phyloP scores from a whole-genome alignment of 225 moss, liverwort and hornwort genomes.

The Ulota crispa region DNA sequence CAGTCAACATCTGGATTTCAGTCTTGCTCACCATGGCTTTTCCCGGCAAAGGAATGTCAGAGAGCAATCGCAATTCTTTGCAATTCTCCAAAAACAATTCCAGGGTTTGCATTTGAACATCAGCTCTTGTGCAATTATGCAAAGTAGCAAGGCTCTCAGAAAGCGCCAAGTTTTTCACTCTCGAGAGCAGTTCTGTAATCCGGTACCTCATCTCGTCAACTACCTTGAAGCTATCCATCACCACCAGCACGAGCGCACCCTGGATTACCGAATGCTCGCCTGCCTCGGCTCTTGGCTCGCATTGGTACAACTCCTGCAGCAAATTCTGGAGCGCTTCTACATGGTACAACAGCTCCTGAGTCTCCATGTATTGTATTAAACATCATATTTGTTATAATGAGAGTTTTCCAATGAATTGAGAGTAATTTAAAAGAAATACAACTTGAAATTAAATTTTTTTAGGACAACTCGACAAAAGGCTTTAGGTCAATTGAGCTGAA shows the following conservation, averaged over 20 bases:
- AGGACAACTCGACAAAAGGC: too few species aligned
- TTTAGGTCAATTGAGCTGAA: too few species aligned
- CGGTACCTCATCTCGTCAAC: slow-evolving; percentile 43
- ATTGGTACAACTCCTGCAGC: too few species aligned
- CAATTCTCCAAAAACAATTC: slow-evolving; percentile 40
- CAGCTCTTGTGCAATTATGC: slow-evolving; percentile 42
- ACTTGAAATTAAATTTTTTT: too few species aligned
- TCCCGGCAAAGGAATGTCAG: slow-evolving; percentile 30
- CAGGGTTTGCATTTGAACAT: slow-evolving; percentile 34
- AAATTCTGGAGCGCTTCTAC: background rate
- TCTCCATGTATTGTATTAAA: slow-evolving; percentile 47
- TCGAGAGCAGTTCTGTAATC: slow-evolving; percentile 35
- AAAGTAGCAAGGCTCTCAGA: slow-evolving; percentile 41
- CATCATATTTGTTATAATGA: too few species aligned
- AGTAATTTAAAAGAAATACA: too few species aligned
- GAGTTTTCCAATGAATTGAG: too few species aligned
- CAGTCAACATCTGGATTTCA: slow-evolving; percentile 47
- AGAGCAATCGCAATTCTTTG: slow-evolving; percentile 40
- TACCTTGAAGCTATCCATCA: slow-evolving; percentile 50
- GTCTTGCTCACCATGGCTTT: slow-evolving; percentile 28
- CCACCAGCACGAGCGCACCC: slow-evolving; percentile 49
- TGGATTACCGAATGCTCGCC: slow-evolving; percentile 16
- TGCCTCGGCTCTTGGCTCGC: background rate
- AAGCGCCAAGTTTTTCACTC: slow-evolving; percentile 32
- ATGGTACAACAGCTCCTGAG: slow-evolving; percentile 30